Conservation (phyloP, 345 rosid genomes). For the Corymbia maculata region DNA sequence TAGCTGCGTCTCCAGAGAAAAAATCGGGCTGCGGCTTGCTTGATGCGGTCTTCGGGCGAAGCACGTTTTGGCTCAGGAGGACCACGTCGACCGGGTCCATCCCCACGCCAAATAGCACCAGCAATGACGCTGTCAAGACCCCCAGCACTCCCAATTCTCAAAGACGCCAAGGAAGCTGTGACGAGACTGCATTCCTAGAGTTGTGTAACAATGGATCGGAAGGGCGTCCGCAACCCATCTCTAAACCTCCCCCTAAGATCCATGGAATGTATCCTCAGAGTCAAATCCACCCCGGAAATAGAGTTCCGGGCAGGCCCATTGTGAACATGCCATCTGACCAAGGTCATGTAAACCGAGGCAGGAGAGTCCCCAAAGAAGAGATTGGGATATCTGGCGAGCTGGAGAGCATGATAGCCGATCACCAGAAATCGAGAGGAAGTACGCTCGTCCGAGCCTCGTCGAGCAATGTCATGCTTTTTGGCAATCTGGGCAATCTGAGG, state of each 20-base stretch:
- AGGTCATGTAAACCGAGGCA: slow-evolving; percentile 28
- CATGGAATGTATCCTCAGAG: background rate
- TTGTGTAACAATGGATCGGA: slow-evolving; percentile 11
- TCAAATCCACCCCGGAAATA: background rate
- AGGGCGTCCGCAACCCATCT: background rate
- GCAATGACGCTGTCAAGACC: slow-evolving; percentile 16
- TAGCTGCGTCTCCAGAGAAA: slow-evolving; percentile 31
- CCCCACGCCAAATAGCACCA: slow-evolving; percentile 8
- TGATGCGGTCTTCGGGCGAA: slow-evolving; percentile 57
- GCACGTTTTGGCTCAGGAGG: slow-evolving; percentile 51
- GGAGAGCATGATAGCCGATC: slow-evolving; percentile 68
- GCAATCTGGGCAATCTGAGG: slow-evolving; percentile 74
- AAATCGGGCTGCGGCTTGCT: slow-evolving; percentile 66
- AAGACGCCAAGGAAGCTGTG: slow-evolving; percentile 36
- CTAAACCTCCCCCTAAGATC: background rate
- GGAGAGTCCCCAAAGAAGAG: slow-evolving; percentile 47
- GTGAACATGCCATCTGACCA: background rate
- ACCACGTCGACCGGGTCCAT: slow-evolving; percentile 39
- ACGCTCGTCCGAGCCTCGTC: slow-evolving; percentile 80
- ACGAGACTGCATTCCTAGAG: slow-evolving; percentile 29
- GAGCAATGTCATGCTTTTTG: slow-evolving; percentile 69
- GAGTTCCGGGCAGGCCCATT: background rate
- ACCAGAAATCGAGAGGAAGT: slow-evolving; percentile 49
- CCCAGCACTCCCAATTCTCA: slow-evolving; percentile 23
- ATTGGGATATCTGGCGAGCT: slow-evolving; percentile 84